Evolutionary conservation across 1,284 basidiomycete genomes (phyloP).

Genomic region (Mycosarcoma maydis): DNA sequence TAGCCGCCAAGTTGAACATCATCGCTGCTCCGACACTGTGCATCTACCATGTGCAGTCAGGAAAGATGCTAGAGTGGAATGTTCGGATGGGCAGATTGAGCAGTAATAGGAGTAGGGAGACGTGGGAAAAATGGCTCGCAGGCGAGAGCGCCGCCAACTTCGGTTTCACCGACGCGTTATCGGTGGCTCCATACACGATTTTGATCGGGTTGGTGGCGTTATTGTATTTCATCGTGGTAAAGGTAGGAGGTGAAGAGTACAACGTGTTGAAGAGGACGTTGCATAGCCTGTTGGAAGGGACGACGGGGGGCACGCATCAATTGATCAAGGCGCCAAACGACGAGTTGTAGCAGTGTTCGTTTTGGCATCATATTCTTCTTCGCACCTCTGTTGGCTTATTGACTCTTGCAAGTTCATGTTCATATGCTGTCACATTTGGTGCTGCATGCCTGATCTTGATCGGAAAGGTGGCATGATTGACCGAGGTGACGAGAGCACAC

Average conservation of each 20-base stretch:
- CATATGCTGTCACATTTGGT: too few relatives aligned
- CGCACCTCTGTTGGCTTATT: too few relatives aligned
- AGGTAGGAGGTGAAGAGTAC: slow-evolving; percentile 38
- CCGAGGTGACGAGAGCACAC: too few relatives aligned
- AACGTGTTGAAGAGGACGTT: slow-evolving; percentile 28
- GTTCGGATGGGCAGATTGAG: slow-evolving; percentile 51
- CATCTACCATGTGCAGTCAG: slow-evolving; percentile 63
- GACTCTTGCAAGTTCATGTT: too few relatives aligned
- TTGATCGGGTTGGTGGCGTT: slow-evolving; percentile 24
- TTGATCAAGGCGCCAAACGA: slow-evolving; percentile 3
- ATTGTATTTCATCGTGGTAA: slow-evolving; percentile 42
- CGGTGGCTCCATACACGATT: slow-evolving; percentile 41
- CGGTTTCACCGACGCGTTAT: slow-evolving; percentile 44
- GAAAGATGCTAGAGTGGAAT: slow-evolving; percentile 64
- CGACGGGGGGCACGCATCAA: not conserved
- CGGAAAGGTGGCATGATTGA: too few relatives aligned
- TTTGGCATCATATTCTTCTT: too few relatives aligned
- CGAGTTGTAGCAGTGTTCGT: slow-evolving; percentile 26
- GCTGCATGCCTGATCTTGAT: too few relatives aligned
- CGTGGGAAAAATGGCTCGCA: slow-evolving; percentile 61
- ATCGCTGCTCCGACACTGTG: slow-evolving; percentile 66
- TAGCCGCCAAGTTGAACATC: slow-evolving; percentile 67
- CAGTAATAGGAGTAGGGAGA: slow-evolving; percentile 24
- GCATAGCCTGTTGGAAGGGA: slow-evolving; percentile 13
- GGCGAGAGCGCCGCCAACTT: slow-evolving; percentile 58